phyloP scores from a whole-genome alignment of 805 yeast species.

The Groenewaldozyma tartarivorans region DNA sequence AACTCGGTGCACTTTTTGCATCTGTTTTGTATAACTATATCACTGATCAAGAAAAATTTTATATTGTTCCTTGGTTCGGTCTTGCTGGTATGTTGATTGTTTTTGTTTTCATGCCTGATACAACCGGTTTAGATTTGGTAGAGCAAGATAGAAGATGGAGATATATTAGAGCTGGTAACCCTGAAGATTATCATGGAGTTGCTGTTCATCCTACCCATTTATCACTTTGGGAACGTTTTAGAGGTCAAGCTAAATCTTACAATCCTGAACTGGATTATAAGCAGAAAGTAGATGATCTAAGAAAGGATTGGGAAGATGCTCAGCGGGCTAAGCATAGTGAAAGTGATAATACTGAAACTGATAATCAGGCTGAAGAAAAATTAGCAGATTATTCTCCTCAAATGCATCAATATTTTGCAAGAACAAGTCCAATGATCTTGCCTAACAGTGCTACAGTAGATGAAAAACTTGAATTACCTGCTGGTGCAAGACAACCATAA shows the following conservation, averaged over 20 bases:
- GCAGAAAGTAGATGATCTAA: conserved; percentile 30
- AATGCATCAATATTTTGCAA: conserved; percentile 29
- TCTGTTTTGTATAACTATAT: conserved; percentile 30
- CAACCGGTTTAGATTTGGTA: conserved; percentile 29
- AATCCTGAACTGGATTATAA: conserved; percentile 30
- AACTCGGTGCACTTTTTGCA: conserved; percentile 57
- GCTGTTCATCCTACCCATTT: conserved; percentile 29
- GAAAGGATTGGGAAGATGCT: conserved; percentile 28
- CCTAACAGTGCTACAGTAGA: conserved; percentile 18
- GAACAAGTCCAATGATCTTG: conserved; percentile 27
- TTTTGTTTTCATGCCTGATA: conserved; percentile 28
- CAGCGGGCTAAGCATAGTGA: conserved; percentile 24
- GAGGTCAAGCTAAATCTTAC: conserved; percentile 28
- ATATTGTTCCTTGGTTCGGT: conserved; percentile 33
- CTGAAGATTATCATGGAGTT: conserved; percentile 30
- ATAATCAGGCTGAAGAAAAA: conserved; percentile 17
- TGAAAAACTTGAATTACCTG: conserved; percentile 26
- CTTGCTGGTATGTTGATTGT: conserved; percentile 29
- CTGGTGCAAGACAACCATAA: conserved; percentile 17
- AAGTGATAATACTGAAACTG: conserved; percentile 10
- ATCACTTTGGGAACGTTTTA: conserved; percentile 28
- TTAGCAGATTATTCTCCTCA: conserved; percentile 19
- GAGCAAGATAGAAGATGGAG: conserved; percentile 32
- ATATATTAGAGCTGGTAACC: conserved; percentile 27
- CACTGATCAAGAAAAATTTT: conserved; percentile 25